Percentiles rank a stretch among this genome's conserved stretches.
Evolutionary conservation across 768 basidiomycete genomes (phyloP).

Genomic region (Agaricus blazei): DNA sequence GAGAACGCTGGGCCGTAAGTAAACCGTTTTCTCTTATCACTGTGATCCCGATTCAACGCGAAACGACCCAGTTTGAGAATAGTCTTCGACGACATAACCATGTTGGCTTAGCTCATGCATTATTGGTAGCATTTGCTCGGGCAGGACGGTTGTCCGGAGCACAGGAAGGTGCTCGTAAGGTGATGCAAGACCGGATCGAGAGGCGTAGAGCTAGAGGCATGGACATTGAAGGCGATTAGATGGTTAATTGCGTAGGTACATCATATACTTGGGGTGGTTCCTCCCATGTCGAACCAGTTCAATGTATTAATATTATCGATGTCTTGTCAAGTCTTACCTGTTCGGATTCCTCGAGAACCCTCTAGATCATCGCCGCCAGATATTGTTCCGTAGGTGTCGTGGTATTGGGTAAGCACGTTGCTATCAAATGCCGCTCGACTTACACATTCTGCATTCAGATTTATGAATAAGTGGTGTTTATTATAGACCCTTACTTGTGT

Average conservation of each 20-base stretch:
- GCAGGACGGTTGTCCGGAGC: slow-evolving; percentile 55
- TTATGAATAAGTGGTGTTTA: neutral
- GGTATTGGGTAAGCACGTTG: slow-evolving; percentile 10
- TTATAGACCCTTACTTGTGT: neutral
- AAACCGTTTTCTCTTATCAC: slow-evolving; percentile 1
- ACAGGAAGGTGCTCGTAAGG: slow-evolving; percentile 37
- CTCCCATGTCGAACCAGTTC: slow-evolving; percentile 7
- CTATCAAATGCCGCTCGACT: neutral
- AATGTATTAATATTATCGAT: slow-evolving; percentile 8
- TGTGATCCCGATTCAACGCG: slow-evolving; percentile 7
- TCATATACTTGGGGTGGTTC: neutral
- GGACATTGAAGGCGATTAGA: slow-evolving; percentile 43
- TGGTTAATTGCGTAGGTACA: neutral
- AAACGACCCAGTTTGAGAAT: slow-evolving; percentile 69
- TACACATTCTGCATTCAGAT: neutral
- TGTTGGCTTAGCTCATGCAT: slow-evolving; percentile 71
- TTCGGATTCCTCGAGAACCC: slow-evolving; percentile 5
- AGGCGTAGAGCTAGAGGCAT: slow-evolving; percentile 39
- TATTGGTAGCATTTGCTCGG: slow-evolving; percentile 71
- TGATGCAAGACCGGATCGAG: slow-evolving; percentile 42
- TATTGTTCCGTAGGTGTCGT: slow-evolving; percentile 7
- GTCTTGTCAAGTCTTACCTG: neutral
- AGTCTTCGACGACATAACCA: slow-evolving; percentile 84
- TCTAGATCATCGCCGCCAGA: slow-evolving; percentile 4
- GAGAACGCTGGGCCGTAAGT: slow-evolving; percentile 80